phyloP scores from a whole-genome alignment of 768 basidiomycete species.

The Pisolithus microcarpus region DNA sequence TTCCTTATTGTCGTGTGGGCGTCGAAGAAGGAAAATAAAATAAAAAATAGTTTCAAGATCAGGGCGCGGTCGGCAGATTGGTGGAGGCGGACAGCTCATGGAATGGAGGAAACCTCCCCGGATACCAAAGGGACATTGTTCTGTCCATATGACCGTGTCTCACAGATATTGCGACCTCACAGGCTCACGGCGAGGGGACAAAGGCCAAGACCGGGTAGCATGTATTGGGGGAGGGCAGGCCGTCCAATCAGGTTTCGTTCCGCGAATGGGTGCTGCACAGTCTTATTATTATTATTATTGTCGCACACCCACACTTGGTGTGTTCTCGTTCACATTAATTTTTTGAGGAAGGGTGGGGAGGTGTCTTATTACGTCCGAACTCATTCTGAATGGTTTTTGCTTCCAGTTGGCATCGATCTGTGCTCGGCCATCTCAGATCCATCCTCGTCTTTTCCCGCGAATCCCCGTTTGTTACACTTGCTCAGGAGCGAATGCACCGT shows the following conservation, averaged over 20 bases:
- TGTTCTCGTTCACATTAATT: too few relatives aligned
- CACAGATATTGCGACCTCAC: background rate
- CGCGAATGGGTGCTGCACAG: background rate
- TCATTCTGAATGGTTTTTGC: slow-evolving; percentile 27
- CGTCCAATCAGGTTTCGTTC: background rate
- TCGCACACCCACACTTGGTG: too few relatives aligned
- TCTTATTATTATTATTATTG: too few relatives aligned
- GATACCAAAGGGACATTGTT: background rate
- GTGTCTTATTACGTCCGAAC: slow-evolving; percentile 8
- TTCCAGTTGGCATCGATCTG: slow-evolving; percentile 21
- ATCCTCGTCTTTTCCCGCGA: slow-evolving; percentile 23
- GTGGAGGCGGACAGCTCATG: background rate
- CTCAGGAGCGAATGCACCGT: slow-evolving; percentile 27
- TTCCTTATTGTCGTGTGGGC: slow-evolving; percentile 13
- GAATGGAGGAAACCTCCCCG: background rate
- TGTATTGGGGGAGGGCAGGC: too few relatives aligned
- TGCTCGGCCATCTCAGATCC: slow-evolving; percentile 23
- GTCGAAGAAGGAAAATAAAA: background rate
- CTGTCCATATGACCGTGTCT: background rate
- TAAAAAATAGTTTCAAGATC: background rate
- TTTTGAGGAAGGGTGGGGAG: background rate
- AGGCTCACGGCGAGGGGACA: background rate
- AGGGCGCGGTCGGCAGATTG: background rate
- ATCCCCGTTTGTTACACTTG: slow-evolving; percentile 20
- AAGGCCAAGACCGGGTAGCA: too few relatives aligned